Percentiles rank a stretch among this genome's conserved stretches.
Evolutionary conservation across 768 basidiomycete genomes (phyloP).

Genomic region (Piloderma croceum): DNA sequence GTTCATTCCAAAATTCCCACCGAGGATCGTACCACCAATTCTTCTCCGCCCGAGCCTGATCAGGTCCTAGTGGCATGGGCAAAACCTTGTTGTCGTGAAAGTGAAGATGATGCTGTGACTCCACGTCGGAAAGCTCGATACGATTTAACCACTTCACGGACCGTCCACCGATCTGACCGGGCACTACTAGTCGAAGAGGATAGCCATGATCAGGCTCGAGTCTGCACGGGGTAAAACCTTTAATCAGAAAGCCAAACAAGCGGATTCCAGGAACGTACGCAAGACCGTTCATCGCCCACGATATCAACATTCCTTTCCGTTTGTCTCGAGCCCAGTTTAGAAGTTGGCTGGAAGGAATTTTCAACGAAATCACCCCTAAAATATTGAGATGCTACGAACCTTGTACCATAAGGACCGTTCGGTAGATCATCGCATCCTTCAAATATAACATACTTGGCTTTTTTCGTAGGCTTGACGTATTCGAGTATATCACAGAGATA

Average conservation of each 20-base stretch:
- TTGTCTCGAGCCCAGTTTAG: slow-evolving; percentile 41
- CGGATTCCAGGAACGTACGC: slow-evolving; percentile 15
- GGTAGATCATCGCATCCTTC: slow-evolving; percentile 55
- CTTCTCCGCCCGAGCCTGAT: slow-evolving; percentile 44
- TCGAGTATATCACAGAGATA: slow-evolving; percentile 50
- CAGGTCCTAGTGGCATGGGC: slow-evolving; percentile 46
- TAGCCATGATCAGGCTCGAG: slow-evolving; percentile 62
- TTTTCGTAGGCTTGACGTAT: slow-evolving; percentile 32
- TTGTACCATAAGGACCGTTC: slow-evolving; percentile 57
- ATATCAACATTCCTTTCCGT: slow-evolving; percentile 41
- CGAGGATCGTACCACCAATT: slow-evolving; percentile 53
- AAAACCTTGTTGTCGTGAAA: slow-evolving; percentile 54
- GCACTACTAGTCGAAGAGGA: slow-evolving; percentile 58
- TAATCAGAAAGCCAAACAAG: neutral
- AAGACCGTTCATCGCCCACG: slow-evolving; percentile 58
- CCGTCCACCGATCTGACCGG: slow-evolving; percentile 58
- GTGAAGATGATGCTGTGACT: slow-evolving; percentile 33
- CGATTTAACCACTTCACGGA: slow-evolving; percentile 56
- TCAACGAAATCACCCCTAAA: no score
- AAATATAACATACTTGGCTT: slow-evolving; percentile 49
- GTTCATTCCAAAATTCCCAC: no score
- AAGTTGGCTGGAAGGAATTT: slow-evolving; percentile 33
- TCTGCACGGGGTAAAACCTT: no score
- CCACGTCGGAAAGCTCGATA: slow-evolving; percentile 45
- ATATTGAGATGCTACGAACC: no score